Evolutionary conservation across 768 basidiomycete genomes (phyloP).

Genomic region (Tulasnella sp.): DNA sequence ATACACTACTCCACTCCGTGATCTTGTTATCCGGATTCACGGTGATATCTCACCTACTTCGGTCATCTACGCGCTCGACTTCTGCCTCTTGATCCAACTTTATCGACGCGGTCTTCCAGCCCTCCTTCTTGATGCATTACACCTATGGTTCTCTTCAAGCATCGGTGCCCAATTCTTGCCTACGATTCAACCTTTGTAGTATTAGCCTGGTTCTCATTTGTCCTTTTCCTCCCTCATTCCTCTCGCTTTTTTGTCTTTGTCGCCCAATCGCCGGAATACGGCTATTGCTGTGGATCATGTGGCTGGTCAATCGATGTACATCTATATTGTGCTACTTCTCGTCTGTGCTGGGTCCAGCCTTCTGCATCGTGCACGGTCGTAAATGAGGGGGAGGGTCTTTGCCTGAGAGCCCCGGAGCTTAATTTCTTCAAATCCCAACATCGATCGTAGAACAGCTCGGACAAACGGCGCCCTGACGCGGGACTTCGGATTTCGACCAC

Average conservation of each 20-base stretch:
- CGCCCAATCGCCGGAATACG: background rate
- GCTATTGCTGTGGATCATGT: background rate
- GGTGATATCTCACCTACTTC: background rate
- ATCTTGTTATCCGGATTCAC: slow-evolving; percentile 6
- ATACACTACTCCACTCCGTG: background rate
- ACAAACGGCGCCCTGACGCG: background rate
- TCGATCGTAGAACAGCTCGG: background rate
- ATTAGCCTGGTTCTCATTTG: slow-evolving; percentile 7
- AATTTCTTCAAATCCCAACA: background rate
- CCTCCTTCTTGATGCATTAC: background rate
- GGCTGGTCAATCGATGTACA: slow-evolving; percentile 8
- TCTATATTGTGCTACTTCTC: slow-evolving; percentile 2
- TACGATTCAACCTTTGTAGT: slow-evolving; percentile 1
- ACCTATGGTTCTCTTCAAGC: background rate
- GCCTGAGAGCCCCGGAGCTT: slow-evolving; percentile 2
- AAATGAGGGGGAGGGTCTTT: background rate
- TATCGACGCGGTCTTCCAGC: background rate
- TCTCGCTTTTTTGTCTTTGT: background rate
- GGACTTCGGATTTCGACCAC: slow-evolving; percentile 8
- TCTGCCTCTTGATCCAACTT: slow-evolving; percentile 1
- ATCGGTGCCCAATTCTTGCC: background rate
- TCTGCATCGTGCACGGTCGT: slow-evolving; percentile 6
- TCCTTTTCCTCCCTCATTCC: background rate
- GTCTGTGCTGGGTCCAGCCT: background rate
- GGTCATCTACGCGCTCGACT: background rate